Evolutionary conservation across 2,329 filamentous ascomycete genomes (phyloP), one percentile per base, ranked within the genome.

Genomic region (Diplodia scrobiculata): DNA sequence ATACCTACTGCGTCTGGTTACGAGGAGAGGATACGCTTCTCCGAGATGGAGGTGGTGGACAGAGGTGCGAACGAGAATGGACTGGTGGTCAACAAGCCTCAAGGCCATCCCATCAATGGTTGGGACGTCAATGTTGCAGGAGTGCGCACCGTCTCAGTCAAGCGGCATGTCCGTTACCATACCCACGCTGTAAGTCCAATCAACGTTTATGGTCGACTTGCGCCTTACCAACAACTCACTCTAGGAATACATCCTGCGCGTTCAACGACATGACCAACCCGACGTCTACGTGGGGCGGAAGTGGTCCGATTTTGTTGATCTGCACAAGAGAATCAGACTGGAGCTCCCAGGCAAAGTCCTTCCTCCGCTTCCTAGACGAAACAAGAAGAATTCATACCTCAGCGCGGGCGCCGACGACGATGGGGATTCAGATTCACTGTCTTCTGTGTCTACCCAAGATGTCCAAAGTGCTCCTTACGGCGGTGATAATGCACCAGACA

Each of bases 81-180:
- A 0, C 83, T 99, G 63, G 84, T 96, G 67, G 87, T 92, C 67
- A 96, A 93, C 51, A 83, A 94, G 69, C 95, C 95, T 0, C 91
- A 97, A 76, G 95, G 95, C 4, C 90, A 97, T 77, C 90, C 89
- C 69, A 91, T 97, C 73, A 94, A 99, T 75, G 92, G 92, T 34
- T 98, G 95, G 95, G 95, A 98, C 76, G 88, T 97, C 70, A 99
- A 99, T 75, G 89, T 99, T 59, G 91, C 94, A 11, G 92, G 89
- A 48, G 95, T 98, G 59, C 86, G 93, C 68, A 88, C 91, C 29
- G 90, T 87, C 1, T 89, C 87, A 7, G 83, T 92, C 63, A 96
- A 94, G 83, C 87, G 92, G 73, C 96, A 92, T 67, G 87, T 98
- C 32, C 84, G 94, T 67, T 88, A 95, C 73, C 95, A 97, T 76